phyloP scores from a whole-genome alignment of 208 protist genomes.

The Trypanosoma caninum region DNA sequence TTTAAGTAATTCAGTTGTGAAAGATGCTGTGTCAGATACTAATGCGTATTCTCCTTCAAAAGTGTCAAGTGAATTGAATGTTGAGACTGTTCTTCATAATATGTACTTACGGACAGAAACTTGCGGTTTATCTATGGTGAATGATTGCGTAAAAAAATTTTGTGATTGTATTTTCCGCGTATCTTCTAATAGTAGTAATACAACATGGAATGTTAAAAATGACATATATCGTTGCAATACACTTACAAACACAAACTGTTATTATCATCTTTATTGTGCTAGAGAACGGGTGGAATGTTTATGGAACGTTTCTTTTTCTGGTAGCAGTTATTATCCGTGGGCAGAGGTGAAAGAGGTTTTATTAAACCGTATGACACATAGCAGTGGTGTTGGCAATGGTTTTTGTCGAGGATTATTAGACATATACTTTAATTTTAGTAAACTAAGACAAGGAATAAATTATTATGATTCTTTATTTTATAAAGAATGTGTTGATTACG shows the following conservation, averaged over 20 bases:
- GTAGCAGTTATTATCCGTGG: background rate
- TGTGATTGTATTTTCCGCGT: conserved; percentile 12
- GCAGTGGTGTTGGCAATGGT: background rate
- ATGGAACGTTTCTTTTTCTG: conserved; percentile 4
- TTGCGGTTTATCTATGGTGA: background rate
- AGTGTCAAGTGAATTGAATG: no score
- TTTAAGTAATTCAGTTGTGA: no score
- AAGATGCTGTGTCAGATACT: no score
- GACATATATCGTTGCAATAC: background rate
- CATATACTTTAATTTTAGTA: conserved; percentile 13
- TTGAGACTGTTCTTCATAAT: conserved; percentile 9
- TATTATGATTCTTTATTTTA: conserved; percentile 25
- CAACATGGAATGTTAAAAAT: background rate
- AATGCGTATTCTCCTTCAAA: no score
- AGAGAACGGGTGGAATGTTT: conserved; percentile 13
- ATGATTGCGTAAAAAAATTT: conserved; percentile 10
- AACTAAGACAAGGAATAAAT: background rate
- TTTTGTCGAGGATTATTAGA: conserved; percentile 2
- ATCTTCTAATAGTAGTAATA: background rate
- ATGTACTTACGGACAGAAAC: conserved; percentile 23
- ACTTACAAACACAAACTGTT: conserved; percentile 8
- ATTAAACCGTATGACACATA: background rate
- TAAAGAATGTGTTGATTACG: conserved; percentile 24
- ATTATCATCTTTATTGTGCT: conserved; percentile 18
- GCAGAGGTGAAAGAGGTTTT: background rate